These are phyloP conservation scores for Periconia sp. DNA, from an alignment of 2,329 filamentous ascomycete genomes.

Conservation along the genomic window DNA sequence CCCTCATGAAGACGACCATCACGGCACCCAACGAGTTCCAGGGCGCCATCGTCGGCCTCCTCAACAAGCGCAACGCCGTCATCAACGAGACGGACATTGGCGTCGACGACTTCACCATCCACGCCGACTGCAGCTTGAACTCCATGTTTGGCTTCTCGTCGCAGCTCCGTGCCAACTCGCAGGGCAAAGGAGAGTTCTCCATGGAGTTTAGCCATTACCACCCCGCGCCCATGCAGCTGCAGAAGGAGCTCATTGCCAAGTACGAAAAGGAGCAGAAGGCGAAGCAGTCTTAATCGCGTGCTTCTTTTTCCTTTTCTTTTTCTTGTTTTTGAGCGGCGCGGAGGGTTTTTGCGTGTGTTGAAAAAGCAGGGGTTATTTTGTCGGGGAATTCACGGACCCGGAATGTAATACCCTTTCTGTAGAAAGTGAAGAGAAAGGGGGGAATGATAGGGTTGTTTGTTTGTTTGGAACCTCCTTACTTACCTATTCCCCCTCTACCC, in stretches of 20 bases:
- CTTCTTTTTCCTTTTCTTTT: neutral
- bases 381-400: too few relatives aligned
- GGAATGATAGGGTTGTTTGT: too few relatives aligned
- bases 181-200: conserved; percentile 97
- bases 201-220: conserved; percentile 99
- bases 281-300: conserved; percentile 62
- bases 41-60: conserved; percentile 86
- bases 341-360: too few relatives aligned
- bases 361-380: too few relatives aligned
- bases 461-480: too few relatives aligned
- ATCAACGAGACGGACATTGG: conserved; percentile 96
- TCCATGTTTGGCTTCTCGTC: conserved; percentile 97
- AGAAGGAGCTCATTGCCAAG: conserved; percentile 73
- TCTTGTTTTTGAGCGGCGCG: neutral
- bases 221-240: conserved; percentile 81
- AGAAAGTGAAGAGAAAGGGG: too few relatives aligned
- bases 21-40: conserved; percentile 97
- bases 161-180: conserved; percentile 86
- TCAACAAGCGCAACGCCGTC: conserved; percentile 95
- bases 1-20: conserved; percentile 97
- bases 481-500: too few relatives aligned
- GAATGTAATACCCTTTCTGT: too few relatives aligned
- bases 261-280: conserved; percentile 68
- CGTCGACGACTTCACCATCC: conserved; percentile 88
- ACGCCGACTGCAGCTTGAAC: conserved; percentile 90